These are phyloP conservation scores for Blastocystis sp. DNA, from an alignment of 352 stramenopile genomes.

Conservation along the genomic window DNA sequence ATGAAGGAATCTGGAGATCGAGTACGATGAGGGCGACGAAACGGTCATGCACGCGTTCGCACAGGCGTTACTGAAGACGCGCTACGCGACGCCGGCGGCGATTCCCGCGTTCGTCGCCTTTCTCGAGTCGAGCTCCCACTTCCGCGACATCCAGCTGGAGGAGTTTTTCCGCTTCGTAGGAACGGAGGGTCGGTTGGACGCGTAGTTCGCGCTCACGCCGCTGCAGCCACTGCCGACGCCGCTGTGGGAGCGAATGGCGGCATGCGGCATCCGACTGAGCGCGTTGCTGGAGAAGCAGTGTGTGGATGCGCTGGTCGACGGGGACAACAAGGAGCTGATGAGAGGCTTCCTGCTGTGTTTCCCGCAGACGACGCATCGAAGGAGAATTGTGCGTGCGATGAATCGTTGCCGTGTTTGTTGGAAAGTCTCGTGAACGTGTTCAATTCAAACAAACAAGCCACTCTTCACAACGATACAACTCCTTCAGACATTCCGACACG, in stretches of 20 bases:
- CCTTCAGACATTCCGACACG: slow-evolving; percentile 19
- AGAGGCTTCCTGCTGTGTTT: neutral
- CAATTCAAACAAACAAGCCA: slow-evolving; percentile 32
- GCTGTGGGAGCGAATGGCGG: neutral
- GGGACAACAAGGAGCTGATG: neutral
- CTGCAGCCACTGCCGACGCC: neutral
- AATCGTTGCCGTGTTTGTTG: too few species aligned
- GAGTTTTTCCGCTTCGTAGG: slow-evolving; percentile 20
- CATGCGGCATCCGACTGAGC: neutral
- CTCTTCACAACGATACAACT: slow-evolving; percentile 23
- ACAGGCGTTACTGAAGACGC: neutral
- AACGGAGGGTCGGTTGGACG: neutral
- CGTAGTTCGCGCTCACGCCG: neutral
- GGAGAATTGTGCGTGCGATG: neutral
- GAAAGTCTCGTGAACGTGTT: too few species aligned
- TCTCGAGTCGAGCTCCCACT: neutral
- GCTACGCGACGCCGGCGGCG: neutral
- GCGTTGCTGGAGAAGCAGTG: neutral
- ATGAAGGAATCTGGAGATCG: neutral
- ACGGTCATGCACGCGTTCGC: neutral
- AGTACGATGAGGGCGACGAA: neutral
- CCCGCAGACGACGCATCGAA: neutral
- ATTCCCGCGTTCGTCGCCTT: neutral
- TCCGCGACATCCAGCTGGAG: neutral
- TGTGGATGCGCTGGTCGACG: neutral